Percentiles rank a stretch among this genome's conserved stretches.
Conservation (phyloP, 2,329 filamentous ascomycete species). For the Emmonsiellopsis sp. region DNA sequence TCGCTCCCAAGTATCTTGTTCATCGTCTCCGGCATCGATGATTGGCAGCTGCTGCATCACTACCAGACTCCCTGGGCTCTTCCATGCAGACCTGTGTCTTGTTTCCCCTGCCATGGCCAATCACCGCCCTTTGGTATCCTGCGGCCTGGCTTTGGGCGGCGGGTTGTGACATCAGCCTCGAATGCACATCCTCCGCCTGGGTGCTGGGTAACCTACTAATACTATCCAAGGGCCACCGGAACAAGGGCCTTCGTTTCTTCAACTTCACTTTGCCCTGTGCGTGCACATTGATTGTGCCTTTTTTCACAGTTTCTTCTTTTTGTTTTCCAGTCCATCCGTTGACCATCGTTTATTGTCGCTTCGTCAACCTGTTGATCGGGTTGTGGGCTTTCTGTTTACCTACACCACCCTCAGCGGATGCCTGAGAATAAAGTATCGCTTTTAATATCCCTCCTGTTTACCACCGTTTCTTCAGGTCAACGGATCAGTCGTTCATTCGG, state of each 20-base stretch:
- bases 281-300: conserved; percentile 18
- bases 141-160: neutral
- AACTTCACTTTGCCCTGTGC: conserved; percentile 13
- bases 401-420: neutral
- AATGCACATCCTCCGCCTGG: too few relatives aligned
- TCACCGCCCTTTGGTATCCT: neutral
- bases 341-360: conserved; percentile 16
- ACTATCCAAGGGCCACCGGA: neutral
- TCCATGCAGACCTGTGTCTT: neutral
- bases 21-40: neutral
- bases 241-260: conserved; percentile 12
- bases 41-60: neutral
- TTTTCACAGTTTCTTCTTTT: conserved; percentile 14
- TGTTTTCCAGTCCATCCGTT: conserved; percentile 5
- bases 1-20: neutral
- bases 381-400: neutral
- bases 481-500: neutral
- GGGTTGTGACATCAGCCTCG: neutral
- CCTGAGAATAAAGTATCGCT: neutral
- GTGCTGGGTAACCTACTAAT: neutral
- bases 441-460: neutral
- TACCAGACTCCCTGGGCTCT: neutral
- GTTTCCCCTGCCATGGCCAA: neutral
- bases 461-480: neutral
- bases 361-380: conserved; percentile 7